Evolutionary conservation across 2,329 filamentous ascomycete genomes (phyloP).

Genomic region (Tolypocladium tundrense): DNA sequence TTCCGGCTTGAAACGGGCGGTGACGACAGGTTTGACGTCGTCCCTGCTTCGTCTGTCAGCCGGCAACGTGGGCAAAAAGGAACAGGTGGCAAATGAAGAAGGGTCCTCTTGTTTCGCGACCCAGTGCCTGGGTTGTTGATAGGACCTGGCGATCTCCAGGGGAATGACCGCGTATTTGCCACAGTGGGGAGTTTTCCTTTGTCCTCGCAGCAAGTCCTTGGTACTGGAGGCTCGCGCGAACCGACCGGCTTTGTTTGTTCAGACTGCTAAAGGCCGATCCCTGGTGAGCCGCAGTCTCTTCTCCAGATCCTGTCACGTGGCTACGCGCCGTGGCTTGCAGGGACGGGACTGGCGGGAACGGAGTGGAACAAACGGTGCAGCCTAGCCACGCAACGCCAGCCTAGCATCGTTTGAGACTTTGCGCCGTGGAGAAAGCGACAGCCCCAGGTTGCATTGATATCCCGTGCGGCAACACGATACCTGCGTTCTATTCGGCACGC

Average conservation of each 20-base stretch:
- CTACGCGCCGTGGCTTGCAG: conserved; percentile 12
- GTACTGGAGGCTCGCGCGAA: background rate
- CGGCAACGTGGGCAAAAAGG: background rate
- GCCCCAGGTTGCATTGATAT: background rate
- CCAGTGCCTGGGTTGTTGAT: background rate
- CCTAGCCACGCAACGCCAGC: background rate
- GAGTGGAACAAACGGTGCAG: background rate
- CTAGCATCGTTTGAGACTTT: background rate
- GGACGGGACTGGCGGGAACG: background rate
- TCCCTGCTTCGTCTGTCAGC: background rate
- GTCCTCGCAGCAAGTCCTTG: background rate
- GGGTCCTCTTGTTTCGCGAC: background rate
- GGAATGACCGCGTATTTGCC: background rate
- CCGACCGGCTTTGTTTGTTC: background rate
- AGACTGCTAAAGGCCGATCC: background rate
- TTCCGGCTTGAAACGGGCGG: background rate
- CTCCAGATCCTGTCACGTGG: conserved; percentile 11
- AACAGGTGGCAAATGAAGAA: background rate
- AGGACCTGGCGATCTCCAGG: background rate
- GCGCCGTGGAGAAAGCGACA: background rate
- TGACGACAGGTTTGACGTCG: background rate
- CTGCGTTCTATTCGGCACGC: background rate
- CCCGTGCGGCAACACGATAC: background rate
- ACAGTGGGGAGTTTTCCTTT: background rate
- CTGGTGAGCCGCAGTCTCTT: background rate